phyloP scores from a whole-genome alignment of 768 basidiomycete genomes.

The Russula dissimulans region DNA sequence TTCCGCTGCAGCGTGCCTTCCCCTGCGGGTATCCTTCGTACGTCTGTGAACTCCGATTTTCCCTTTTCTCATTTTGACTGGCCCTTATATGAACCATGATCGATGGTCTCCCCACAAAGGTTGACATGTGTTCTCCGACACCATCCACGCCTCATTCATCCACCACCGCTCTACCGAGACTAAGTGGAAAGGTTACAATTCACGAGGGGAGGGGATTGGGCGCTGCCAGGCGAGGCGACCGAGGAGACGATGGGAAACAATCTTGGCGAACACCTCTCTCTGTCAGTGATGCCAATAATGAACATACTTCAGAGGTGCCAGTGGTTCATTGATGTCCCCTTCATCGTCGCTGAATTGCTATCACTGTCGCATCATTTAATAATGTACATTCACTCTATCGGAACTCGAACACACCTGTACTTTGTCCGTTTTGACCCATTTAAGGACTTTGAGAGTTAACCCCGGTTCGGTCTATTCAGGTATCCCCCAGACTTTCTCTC shows the following conservation, averaged over 20 bases:
- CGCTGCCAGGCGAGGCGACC: no score
- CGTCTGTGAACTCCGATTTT: neutral
- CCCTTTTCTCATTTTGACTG: neutral
- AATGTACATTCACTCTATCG: neutral
- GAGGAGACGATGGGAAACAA: no score
- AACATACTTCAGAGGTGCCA: constrained; percentile 46
- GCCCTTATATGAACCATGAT: neutral
- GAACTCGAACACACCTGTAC: constrained; percentile 44
- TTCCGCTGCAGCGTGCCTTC: neutral
- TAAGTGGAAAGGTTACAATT: no score
- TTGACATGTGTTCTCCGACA: neutral
- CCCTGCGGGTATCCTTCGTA: neutral
- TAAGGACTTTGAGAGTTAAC: constrained; percentile 55
- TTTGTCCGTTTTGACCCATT: constrained; percentile 77
- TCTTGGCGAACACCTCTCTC: no score
- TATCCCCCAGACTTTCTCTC: constrained; percentile 69
- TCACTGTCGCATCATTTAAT: constrained; percentile 1
- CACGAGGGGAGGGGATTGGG: no score
- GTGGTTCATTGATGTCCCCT: constrained; percentile 66
- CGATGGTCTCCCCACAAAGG: neutral
- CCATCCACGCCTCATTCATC: neutral
- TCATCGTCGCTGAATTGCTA: constrained; percentile 89
- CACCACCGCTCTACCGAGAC: neutral
- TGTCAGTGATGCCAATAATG: no score
- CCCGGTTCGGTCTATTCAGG: constrained; percentile 47